These are phyloP conservation scores for Athelia sp. DNA, from an alignment of 1,284 basidiomycete species.

Conservation along the genomic window DNA sequence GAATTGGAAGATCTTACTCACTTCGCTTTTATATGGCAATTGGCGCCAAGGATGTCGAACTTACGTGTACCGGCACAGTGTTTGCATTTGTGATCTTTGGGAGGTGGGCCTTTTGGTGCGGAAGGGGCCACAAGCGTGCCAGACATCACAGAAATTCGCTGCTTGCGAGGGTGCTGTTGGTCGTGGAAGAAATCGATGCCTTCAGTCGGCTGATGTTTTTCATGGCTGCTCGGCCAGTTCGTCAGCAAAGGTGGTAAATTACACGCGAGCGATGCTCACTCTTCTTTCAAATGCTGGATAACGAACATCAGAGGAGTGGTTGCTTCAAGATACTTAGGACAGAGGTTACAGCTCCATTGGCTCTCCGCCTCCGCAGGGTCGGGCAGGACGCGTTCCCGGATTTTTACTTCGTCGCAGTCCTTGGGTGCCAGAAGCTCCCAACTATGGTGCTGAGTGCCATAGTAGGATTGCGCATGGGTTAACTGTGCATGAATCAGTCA, in stretches of 20 bases:
- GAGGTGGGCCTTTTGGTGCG: neutral
- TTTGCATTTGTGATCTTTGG: neutral
- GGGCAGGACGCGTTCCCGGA: neutral
- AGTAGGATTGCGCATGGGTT: neutral
- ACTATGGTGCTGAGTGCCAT: too few species aligned
- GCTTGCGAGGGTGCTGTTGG: neutral
- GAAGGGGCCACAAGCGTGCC: neutral
- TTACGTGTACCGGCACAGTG: neutral
- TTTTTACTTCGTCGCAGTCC: neutral
- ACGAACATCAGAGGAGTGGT: neutral
- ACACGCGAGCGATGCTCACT: neutral
- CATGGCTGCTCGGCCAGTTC: neutral
- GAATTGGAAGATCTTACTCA: neutral
- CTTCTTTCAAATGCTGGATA: neutral
- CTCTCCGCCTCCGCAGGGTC: neutral
- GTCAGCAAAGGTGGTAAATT: neutral
- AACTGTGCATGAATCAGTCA: neutral
- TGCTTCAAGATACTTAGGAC: neutral
- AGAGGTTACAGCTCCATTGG: neutral
- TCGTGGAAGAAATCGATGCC: constrained; percentile 1
- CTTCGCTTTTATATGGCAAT: neutral
- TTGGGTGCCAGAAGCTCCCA: neutral
- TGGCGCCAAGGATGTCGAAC: neutral
- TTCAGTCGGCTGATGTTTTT: neutral
- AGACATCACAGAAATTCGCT: neutral